Percentiles rank a stretch among this genome's conserved stretches.
These are phyloP conservation scores for Apiotrichum veenhuisii DNA, from an alignment of 1,284 basidiomycete species.

Conservation along the genomic window DNA sequence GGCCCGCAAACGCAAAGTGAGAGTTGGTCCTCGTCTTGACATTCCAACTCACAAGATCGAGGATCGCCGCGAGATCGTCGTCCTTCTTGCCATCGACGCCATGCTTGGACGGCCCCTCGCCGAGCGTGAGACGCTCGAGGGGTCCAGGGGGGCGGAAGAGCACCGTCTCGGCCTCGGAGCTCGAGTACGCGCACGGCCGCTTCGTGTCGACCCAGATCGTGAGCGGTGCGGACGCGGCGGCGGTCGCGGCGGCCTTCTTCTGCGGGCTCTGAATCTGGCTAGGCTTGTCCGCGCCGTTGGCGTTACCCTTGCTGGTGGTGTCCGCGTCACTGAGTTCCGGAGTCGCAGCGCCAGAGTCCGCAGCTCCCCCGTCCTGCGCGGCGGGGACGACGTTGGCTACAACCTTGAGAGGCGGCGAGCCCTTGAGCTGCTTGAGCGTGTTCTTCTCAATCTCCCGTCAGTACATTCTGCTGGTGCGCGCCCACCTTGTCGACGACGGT, in stretches of 20 bases:
- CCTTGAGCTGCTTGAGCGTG: constrained; percentile 1
- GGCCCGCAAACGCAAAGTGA: too few relatives aligned
- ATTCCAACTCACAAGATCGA: not conserved
- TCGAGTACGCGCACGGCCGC: constrained; percentile 19
- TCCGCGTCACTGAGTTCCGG: not conserved
- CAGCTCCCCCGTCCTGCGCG: too few relatives aligned
- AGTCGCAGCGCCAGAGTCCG: not conserved
- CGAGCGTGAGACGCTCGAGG: constrained; percentile 3
- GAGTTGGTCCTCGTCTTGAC: too few relatives aligned
- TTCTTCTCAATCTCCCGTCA: not conserved
- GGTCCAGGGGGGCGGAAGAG: constrained; percentile 27
- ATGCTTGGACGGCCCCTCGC: not conserved
- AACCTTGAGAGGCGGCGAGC: constrained; percentile 1
- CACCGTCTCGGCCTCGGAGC: constrained; percentile 19
- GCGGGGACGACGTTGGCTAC: not conserved
- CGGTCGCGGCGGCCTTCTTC: not conserved
- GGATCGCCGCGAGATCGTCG: not conserved
- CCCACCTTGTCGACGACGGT: constrained; percentile 18
- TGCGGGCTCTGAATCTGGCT: not conserved
- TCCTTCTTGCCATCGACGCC: not conserved
- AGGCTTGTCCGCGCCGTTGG: not conserved
- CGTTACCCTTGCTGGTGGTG: not conserved
- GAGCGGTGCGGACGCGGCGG: not conserved
- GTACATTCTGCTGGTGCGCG: too few relatives aligned
- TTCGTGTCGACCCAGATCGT: constrained; percentile 2